Conservation (phyloP, 2,329 filamentous ascomycete species). For the Penicillium rolfsii region DNA sequence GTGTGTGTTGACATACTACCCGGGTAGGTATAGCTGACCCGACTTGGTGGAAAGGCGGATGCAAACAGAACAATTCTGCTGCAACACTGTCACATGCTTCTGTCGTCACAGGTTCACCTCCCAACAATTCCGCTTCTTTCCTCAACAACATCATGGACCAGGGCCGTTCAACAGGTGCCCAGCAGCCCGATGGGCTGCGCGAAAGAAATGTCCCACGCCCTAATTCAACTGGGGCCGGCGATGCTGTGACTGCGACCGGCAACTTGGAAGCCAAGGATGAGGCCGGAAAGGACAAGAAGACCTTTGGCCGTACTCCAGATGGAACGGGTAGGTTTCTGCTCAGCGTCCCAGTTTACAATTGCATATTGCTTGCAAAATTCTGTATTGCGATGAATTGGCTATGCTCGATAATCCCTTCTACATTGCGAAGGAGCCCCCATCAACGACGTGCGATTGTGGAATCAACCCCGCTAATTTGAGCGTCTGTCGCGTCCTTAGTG, state of each 20-base stretch:
- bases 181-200: slow-evolving; percentile 49
- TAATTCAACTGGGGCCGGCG: slow-evolving; percentile 52
- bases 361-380: no score
- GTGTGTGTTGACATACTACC: slow-evolving; percentile 1
- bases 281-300: slow-evolving; percentile 67
- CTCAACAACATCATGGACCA: slow-evolving; percentile 42
- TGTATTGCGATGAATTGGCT: background rate
- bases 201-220: slow-evolving; percentile 49
- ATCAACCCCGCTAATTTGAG: slow-evolving; percentile 25
- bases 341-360: background rate
- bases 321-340: slow-evolving; percentile 75
- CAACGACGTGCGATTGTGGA: slow-evolving; percentile 10
- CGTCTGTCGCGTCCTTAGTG: slow-evolving; percentile 58
- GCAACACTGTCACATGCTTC: slow-evolving; percentile 32
- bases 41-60: slow-evolving; percentile 9
- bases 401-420: background rate
- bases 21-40: slow-evolving; percentile 6
- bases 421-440: background rate
- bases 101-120: slow-evolving; percentile 24
- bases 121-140: slow-evolving; percentile 25
- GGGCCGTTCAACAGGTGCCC: slow-evolving; percentile 43
- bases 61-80: slow-evolving; percentile 20
- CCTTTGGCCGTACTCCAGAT: slow-evolving; percentile 86
- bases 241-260: slow-evolving; percentile 43
- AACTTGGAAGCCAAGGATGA: slow-evolving; percentile 51